Conservation (phyloP, 768 basidiomycete genomes). For the Mycena rebaudengoi region DNA sequence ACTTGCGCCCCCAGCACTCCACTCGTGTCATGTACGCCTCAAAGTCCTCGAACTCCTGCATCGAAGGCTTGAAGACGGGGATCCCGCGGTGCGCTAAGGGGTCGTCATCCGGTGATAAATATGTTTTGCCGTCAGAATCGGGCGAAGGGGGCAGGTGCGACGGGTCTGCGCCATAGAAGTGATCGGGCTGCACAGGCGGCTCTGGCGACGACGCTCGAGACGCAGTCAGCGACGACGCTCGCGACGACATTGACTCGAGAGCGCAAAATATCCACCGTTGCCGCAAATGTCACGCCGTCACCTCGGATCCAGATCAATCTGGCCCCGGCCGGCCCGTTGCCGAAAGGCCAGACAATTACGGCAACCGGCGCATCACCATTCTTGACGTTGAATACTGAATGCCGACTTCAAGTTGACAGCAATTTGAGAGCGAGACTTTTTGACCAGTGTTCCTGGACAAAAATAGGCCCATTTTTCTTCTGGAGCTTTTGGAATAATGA, state of each 20-base stretch:
- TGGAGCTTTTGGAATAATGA: too few relatives aligned
- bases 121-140: conserved; percentile 66
- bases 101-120: conserved; percentile 84
- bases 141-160: conserved; percentile 65
- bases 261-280: too few relatives aligned
- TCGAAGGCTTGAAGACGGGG: conserved; percentile 94
- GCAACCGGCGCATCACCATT: too few relatives aligned
- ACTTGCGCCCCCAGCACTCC: conserved; percentile 89
- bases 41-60: conserved; percentile 92
- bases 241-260: conserved; percentile 29
- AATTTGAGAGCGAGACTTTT: too few relatives aligned
- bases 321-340: too few relatives aligned
- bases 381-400: too few relatives aligned
- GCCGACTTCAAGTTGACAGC: too few relatives aligned
- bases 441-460: too few relatives aligned
- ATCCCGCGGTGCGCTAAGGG: conserved; percentile 87
- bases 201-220: conserved; percentile 64
- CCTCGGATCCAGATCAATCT: too few relatives aligned
- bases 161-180: conserved; percentile 76
- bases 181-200: conserved; percentile 74
- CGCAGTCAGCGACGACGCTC: conserved; percentile 50
- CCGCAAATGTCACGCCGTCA: too few relatives aligned
- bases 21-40: conserved; percentile 89
- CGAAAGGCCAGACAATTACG: too few relatives aligned
- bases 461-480: too few relatives aligned